These are phyloP conservation scores for Nadsonia starkeyi-henricii DNA, from an alignment of 1,139 yeast species.

Conservation along the genomic window DNA sequence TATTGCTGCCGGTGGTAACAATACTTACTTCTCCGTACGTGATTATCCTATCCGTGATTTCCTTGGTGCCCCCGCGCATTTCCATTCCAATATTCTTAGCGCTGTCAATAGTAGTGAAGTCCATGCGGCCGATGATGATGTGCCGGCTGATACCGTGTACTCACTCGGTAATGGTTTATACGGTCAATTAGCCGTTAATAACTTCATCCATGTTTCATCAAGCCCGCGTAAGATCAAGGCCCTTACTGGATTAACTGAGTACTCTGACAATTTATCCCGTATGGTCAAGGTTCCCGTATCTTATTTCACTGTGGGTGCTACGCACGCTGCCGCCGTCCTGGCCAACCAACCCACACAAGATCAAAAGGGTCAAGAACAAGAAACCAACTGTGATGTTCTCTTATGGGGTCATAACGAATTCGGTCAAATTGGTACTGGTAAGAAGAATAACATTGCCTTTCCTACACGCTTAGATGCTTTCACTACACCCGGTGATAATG, in stretches of 20 bases:
- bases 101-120: slow-evolving; percentile 11
- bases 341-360: slow-evolving; percentile 26
- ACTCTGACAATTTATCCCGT: slow-evolving; percentile 23
- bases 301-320: slow-evolving; percentile 45
- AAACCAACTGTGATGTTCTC: slow-evolving; percentile 36
- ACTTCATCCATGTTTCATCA: slow-evolving; percentile 58
- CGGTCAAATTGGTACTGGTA: slow-evolving; percentile 82
- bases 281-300: slow-evolving; percentile 34
- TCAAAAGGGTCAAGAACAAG: slow-evolving; percentile 4
- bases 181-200: slow-evolving; percentile 81
- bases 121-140: slow-evolving; percentile 14
- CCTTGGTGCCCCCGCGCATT: slow-evolving; percentile 2
- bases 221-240: slow-evolving; percentile 47
- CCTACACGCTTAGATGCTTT: slow-evolving; percentile 37
- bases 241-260: slow-evolving; percentile 29
- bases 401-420: slow-evolving; percentile 73
- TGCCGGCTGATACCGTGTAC: slow-evolving; percentile 17
- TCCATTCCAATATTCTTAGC: background rate
- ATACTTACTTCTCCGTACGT: slow-evolving; percentile 34
- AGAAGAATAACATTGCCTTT: slow-evolving; percentile 40
- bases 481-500: slow-evolving; percentile 31
- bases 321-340: slow-evolving; percentile 52
- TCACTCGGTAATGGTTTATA: slow-evolving; percentile 74
- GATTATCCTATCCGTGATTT: slow-evolving; percentile 4
- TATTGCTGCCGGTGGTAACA: slow-evolving; percentile 55